Percentiles rank a stretch among this genome's conserved stretches.
phyloP scores from a whole-genome alignment of 805 yeast genomes.

The Candida tibetensis region DNA sequence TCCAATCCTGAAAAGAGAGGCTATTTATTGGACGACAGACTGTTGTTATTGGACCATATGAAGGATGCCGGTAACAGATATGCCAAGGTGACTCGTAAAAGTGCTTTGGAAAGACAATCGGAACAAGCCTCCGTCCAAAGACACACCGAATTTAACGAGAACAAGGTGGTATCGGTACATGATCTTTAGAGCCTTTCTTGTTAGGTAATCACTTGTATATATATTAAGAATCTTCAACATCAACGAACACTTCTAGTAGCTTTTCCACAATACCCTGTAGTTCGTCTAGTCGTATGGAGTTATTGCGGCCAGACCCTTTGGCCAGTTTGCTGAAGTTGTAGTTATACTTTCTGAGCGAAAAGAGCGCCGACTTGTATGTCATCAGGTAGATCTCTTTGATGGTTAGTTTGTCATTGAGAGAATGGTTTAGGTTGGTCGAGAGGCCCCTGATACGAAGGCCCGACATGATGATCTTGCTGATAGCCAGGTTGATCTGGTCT shows the following conservation, averaged over 20 bases:
- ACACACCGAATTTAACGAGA: slow-evolving; percentile 11
- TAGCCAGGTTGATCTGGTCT: slow-evolving; percentile 32
- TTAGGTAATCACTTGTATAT: too few relatives aligned
- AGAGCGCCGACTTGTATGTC: slow-evolving; percentile 37
- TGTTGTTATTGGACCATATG: slow-evolving; percentile 39
- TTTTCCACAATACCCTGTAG: slow-evolving; percentile 41
- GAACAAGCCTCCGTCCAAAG: slow-evolving; percentile 26
- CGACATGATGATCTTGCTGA: slow-evolving; percentile 35
- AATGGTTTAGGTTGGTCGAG: slow-evolving; percentile 18
- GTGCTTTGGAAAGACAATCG: slow-evolving; percentile 36
- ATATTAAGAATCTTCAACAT: slow-evolving; percentile 18
- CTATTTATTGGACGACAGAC: slow-evolving; percentile 50
- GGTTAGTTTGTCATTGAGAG: slow-evolving; percentile 32
- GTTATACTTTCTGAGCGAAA: slow-evolving; percentile 37
- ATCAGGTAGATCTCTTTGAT: slow-evolving; percentile 41
- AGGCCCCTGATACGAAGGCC: slow-evolving; percentile 43
- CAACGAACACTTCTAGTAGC: slow-evolving; percentile 36
- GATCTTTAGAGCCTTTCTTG: slow-evolving; percentile 10
- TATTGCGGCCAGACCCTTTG: slow-evolving; percentile 3
- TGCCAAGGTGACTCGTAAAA: slow-evolving; percentile 27
- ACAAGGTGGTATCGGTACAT: slow-evolving; percentile 9
- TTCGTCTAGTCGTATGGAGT: slow-evolving; percentile 22
- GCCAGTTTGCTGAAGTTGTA: slow-evolving; percentile 22
- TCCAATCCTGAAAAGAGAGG: slow-evolving; percentile 72
- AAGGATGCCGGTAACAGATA: slow-evolving; percentile 16